Percentiles rank a stretch among this genome's conserved stretches.
These are phyloP conservation scores for Beauveria pseudobassiana DNA, from an alignment of 2,329 filamentous ascomycete genomes.

Conservation along the genomic window DNA sequence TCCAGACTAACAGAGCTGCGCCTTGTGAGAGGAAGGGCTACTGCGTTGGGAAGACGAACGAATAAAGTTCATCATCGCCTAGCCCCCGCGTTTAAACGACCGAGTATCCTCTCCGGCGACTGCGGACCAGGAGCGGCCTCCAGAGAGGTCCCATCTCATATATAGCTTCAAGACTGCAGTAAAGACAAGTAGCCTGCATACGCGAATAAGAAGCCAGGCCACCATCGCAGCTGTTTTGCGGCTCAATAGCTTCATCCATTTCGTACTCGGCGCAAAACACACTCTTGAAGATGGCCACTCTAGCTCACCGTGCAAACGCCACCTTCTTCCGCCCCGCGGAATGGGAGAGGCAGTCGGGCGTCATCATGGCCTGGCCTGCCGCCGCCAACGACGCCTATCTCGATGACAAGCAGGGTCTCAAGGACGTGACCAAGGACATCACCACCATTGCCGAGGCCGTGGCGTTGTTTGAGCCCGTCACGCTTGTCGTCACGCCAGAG, in stretches of 20 bases:
- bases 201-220: neutral
- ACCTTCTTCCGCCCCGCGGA: conserved; percentile 5
- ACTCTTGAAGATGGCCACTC: neutral
- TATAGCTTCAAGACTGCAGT: neutral
- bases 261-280: neutral
- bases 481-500: conserved; percentile 15
- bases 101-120: too few species aligned
- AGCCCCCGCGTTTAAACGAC: neutral
- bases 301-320: neutral
- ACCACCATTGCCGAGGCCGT: conserved; percentile 19
- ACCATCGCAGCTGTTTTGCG: neutral
- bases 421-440: conserved; percentile 17
- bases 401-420: conserved; percentile 7
- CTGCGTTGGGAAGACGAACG: neutral
- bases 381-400: conserved; percentile 8
- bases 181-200: neutral
- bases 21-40: neutral
- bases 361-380: conserved; percentile 11
- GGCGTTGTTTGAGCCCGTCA: conserved; percentile 21
- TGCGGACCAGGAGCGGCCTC: neutral
- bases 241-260: neutral
- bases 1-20: neutral
- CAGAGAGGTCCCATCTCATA: neutral
- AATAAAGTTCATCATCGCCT: neutral
- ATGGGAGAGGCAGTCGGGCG: conserved; percentile 7